Conservation (phyloP, 768 basidiomycete genomes). For the Leccinum variicolor region DNA sequence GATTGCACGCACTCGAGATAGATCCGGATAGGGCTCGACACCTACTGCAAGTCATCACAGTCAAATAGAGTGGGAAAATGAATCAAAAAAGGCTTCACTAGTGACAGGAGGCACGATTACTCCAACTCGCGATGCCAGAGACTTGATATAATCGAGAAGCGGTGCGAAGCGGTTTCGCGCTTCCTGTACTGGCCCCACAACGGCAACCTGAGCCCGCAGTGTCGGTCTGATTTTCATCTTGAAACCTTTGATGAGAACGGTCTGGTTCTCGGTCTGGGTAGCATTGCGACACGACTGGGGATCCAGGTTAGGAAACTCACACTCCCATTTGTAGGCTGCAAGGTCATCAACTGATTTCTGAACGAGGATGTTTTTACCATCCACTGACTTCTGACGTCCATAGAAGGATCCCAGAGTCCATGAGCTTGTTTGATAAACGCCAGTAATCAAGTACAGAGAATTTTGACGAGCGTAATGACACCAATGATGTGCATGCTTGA, state of each 20-base stretch:
- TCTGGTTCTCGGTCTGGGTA: constrained; percentile 5
- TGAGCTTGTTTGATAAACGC: background rate
- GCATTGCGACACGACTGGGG: background rate
- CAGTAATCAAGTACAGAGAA: constrained; percentile 8
- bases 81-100: background rate
- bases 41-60: background rate
- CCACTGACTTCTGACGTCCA: background rate
- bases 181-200: background rate
- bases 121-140: background rate
- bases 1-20: background rate
- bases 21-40: background rate
- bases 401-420: constrained; percentile 5
- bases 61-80: too few species aligned
- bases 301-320: background rate
- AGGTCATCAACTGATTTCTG: background rate
- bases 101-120: too few species aligned
- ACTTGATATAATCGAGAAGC: background rate
- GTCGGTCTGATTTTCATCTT: background rate
- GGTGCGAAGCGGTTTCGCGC: too few species aligned
- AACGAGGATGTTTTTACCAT: background rate
- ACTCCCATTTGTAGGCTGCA: background rate
- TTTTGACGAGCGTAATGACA: background rate
- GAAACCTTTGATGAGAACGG: constrained; percentile 9
- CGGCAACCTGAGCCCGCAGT: background rate
- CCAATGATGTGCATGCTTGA: background rate